These are phyloP conservation scores for Penstemon davidsonii DNA, from an alignment of 257 asterid species.

Conservation along the genomic window DNA sequence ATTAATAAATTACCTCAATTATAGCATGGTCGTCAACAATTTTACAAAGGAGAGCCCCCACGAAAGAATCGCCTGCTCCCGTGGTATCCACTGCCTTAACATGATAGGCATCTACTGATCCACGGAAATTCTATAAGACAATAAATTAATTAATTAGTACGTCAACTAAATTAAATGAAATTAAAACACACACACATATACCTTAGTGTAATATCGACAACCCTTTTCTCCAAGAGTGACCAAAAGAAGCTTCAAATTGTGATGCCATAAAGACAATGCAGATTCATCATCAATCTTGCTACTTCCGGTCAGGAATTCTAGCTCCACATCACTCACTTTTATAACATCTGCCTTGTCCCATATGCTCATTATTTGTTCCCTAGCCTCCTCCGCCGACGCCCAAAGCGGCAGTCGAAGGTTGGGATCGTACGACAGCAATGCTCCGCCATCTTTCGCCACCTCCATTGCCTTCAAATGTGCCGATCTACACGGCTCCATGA, in stretches of 20 bases:
- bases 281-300: constrained; percentile 75
- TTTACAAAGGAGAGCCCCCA: constrained; percentile 50
- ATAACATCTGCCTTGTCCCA: constrained; percentile 87
- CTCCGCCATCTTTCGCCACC: constrained; percentile 85
- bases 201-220: constrained; percentile 83
- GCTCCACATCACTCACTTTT: constrained; percentile 90
- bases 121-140: constrained; percentile 34
- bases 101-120: constrained; percentile 33
- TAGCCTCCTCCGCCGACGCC: constrained; percentile 80
- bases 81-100: constrained; percentile 55
- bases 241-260: constrained; percentile 74
- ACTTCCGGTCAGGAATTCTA: constrained; percentile 82
- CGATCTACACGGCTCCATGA: constrained; percentile 95
- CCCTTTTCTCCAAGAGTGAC: constrained; percentile 95
- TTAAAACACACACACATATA: constrained; percentile 11
- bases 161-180: not conserved
- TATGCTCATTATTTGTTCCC: constrained; percentile 82
- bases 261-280: constrained; percentile 89
- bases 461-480: constrained; percentile 96
- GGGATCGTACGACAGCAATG: constrained; percentile 90
- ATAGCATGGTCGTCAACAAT: constrained; percentile 49
- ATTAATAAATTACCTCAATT: constrained; percentile 37
- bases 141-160: too few relatives aligned
- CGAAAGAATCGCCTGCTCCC: constrained; percentile 59
- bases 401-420: constrained; percentile 83